A percentile compares a stretch with the other conserved stretches of the same genome.
phyloP scores from a whole-genome alignment of 1,284 basidiomycete species.

The Pascua guehoae region DNA sequence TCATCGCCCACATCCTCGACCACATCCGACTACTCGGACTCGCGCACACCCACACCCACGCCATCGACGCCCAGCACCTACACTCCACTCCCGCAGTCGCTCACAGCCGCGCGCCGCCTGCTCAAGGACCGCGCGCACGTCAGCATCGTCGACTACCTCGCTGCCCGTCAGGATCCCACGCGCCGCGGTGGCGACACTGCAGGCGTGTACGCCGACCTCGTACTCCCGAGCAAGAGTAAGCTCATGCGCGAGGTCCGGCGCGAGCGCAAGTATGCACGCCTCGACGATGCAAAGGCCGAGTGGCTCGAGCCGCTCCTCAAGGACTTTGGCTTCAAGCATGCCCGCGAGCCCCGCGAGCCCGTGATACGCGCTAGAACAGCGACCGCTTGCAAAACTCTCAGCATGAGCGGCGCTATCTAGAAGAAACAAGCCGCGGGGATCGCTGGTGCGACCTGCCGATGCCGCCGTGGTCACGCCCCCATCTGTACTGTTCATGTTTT shows the following conservation, averaged over 20 bases:
- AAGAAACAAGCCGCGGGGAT: too few species aligned
- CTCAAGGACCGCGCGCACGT: conserved; percentile 36
- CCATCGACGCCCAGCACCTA: not conserved
- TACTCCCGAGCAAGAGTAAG: conserved; percentile 20
- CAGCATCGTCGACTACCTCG: conserved; percentile 40
- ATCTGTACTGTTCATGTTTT: too few species aligned
- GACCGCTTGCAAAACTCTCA: too few species aligned
- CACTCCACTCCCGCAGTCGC: conserved; percentile 27
- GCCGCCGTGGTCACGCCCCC: too few species aligned
- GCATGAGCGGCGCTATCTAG: too few species aligned
- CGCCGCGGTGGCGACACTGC: not conserved
- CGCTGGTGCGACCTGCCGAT: too few species aligned
- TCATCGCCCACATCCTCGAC: too few species aligned
- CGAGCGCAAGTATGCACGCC: conserved; percentile 18
- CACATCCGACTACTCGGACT: too few species aligned
- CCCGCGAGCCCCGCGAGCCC: too few species aligned
- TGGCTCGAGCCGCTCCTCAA: conserved; percentile 41
- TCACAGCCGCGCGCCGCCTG: conserved; percentile 28
- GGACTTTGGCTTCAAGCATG: conserved; percentile 27
- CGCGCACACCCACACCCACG: not conserved
- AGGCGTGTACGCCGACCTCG: conserved; percentile 20
- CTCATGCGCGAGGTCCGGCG: conserved; percentile 25
- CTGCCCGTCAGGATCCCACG: conserved; percentile 18
- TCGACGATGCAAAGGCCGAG: conserved; percentile 27
- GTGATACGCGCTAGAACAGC: too few species aligned